A percentile compares a stretch with the other conserved stretches of the same genome.
Evolutionary conservation across 805 yeast species (phyloP).

Genomic region (Lachancea quebecensis): DNA sequence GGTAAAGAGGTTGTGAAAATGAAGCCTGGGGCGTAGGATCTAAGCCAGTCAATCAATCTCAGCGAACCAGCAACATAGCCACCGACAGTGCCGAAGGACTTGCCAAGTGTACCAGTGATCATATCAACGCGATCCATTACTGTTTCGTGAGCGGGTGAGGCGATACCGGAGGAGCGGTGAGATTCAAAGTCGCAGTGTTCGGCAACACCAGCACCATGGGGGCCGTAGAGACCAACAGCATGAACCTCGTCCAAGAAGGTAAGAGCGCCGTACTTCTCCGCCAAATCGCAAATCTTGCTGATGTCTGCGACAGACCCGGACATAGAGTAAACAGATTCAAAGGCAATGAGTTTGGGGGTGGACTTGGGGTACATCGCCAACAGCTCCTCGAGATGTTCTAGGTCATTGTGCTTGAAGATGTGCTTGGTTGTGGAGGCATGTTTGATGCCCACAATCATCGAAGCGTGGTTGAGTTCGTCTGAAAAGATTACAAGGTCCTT

Average conservation of each 20-base stretch:
- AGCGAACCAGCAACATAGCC: constrained; percentile 93
- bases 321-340: constrained; percentile 97
- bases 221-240: constrained; percentile 98
- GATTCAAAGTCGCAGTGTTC: constrained; percentile 89
- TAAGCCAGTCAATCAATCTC: constrained; percentile 83
- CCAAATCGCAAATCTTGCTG: constrained; percentile 85
- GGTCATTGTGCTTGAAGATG: constrained; percentile 85
- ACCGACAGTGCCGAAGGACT: constrained; percentile 95
- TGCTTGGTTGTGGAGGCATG: constrained; percentile 86
- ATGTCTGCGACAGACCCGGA: constrained; percentile 97
- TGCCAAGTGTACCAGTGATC: constrained; percentile 96
- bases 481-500: constrained; percentile 87
- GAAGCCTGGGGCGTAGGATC: constrained; percentile 96
- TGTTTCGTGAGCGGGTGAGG: constrained; percentile 45
- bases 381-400: constrained; percentile 72
- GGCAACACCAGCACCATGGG: constrained; percentile 99
- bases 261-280: constrained; percentile 94
- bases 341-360: constrained; percentile 93
- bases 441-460: constrained; percentile 93
- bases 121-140: constrained; percentile 88
- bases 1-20: constrained; percentile 96
- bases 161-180: constrained; percentile 63
- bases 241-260: constrained; percentile 98
- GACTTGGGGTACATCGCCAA: constrained; percentile 75
- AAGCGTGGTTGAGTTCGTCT: constrained; percentile 92